Evolutionary conservation across 306 rosid species (phyloP), one percentile per base, ranked within the genome.

Genomic region (Quercus alba): DNA sequence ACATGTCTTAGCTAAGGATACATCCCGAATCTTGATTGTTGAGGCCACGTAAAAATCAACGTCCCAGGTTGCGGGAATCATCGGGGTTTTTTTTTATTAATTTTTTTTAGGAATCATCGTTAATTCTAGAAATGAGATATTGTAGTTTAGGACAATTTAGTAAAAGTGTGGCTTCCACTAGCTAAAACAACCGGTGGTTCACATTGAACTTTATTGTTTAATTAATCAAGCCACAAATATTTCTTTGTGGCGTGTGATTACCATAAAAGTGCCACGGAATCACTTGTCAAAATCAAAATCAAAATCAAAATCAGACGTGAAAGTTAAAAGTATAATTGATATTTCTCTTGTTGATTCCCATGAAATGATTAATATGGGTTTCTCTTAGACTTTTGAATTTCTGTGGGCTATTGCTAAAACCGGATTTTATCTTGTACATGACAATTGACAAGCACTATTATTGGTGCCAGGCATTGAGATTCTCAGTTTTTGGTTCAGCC

Each of bases 1-100:
- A 8, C 11, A 8, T 41, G 46, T 41, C 8, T 38, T 38, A 41
- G 46, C 11, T 8, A 41, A 11, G 46, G 46, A 41, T 8, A 12
- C 11, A 41, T 41, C 46, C 46, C 6, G 41, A 6, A 35, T 35
- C 41, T 6, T 3, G 46, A n/a, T 38, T 51, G 55, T 28, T 52
- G 74, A 64, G 56, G 73, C 74, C 54, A 77, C 55, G 64, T 13
- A 54, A 73, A 77, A 15, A 56, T 70, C 63, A 44, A 51, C 72
- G 49, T 49, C 84, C 74, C 26, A 52, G 72, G 59, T 57, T 10
- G 3, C 10, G 35, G 77, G 77, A 77, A 49, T 44, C 12, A 55
- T 75, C 54, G 17, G 52, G 13, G 14, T 8, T 46, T 49, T 11
- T 46, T 10, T 46, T 46, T 10, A 0, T 10, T 46, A 9, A 0